Evolutionary conservation across 306 rosid species (phyloP).

Genomic region (Pachyrhizus erosus): DNA sequence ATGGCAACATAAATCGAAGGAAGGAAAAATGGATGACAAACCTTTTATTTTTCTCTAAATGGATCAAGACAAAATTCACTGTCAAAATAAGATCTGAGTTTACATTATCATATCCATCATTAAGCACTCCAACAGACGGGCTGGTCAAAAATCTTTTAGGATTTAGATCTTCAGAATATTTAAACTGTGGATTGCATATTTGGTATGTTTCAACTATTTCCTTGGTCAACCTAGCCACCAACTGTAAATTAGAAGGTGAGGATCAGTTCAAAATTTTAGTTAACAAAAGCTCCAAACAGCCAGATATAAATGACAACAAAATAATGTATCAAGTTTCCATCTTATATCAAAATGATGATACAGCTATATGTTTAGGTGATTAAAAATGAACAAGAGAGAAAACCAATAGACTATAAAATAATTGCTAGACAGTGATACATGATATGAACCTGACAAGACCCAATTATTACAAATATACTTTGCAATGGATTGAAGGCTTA

Average conservation of each 20-base stretch:
- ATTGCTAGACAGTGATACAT: neutral
- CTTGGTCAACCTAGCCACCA: conserved; percentile 89
- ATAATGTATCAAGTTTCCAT: conserved; percentile 8
- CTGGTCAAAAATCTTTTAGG: conserved; percentile 93
- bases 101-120: conserved; percentile 90
- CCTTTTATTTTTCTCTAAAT: conserved; percentile 76
- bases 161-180: conserved; percentile 91
- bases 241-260: conserved; percentile 65
- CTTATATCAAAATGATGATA: conserved; percentile 26
- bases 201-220: conserved; percentile 89
- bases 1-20: conserved; percentile 20
- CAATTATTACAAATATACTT: no score
- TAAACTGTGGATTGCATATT: conserved; percentile 89
- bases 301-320: conserved; percentile 20
- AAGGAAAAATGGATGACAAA: conserved; percentile 50
- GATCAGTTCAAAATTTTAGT: conserved; percentile 45
- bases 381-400: conserved; percentile 8
- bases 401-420: neutral
- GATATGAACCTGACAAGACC: no score
- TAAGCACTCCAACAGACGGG: conserved; percentile 92
- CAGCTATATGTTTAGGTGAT: conserved; percentile 2
- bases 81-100: conserved; percentile 93
- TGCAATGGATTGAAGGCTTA: no score
- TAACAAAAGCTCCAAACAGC: conserved; percentile 43
- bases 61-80: conserved; percentile 78